Base-by-base conservation (phyloP, 1,284 basidiomycete genomes). In the Ustilago xerochloae region DNA sequence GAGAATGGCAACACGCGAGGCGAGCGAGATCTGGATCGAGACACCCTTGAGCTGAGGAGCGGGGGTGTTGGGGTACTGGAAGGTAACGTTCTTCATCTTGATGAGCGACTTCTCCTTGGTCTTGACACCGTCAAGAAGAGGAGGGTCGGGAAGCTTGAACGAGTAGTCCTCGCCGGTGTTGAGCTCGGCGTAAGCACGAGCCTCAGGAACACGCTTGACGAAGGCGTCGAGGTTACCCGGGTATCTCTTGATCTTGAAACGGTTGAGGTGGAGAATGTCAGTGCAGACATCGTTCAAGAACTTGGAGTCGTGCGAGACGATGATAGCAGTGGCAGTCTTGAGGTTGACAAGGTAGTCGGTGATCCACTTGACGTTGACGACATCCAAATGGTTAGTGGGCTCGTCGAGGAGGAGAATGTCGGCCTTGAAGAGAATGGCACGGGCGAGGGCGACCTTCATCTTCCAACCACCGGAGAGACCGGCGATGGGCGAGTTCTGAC, bases 61-160 rank as follows among this genome's bases (percentile, higher is more conserved):
- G 32, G 81, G 79, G 13, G 81, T 80, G 54, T 65, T 68, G 39
- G 82, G 82, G 81, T 84, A 84, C 70, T 83, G 81, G 82, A 81
- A 84, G 63, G 57, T 36, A 54, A 84, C 81, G 68, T 84, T 73
- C 46, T 79, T 69, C 82, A 84, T 84, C 82, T 84, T 84, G 68
- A 80, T 72, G n/a, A 84, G 78, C 69, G 82, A 84, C 81, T 84
- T 84, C 66, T 84, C 82, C 79, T 83, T 83, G 66, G 82, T 84
- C 81, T 84, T 84, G 72, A 84, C 82, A 80, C 82, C 82, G 63
- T 84, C 82, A 16, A 84, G 79, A 54, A 84, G 77, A 47, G 82
- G 82, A 15, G 82, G 82, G 79, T 84, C 77, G 62, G 82, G 82
- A n/a, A 84, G 78, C 77, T 83, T 83, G 82, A 84, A 84, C 43